Evolutionary conservation across 371 early-diverging fungal genomes (phyloP), one percentile per base, ranked within the genome.

Genomic region (Haplosporangium sp.): DNA sequence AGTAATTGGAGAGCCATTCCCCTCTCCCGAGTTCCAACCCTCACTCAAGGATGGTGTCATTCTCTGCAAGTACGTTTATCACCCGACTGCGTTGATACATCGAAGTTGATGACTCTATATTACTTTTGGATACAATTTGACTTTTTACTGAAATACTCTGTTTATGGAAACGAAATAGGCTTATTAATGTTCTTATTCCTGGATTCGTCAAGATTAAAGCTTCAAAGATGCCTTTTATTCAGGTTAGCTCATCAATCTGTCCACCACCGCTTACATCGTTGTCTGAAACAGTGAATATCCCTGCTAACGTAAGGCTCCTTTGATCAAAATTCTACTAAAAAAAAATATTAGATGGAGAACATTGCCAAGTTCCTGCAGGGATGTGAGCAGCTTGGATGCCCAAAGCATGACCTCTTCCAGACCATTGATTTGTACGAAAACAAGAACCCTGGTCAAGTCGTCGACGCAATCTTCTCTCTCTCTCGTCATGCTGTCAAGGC

Each of bases 361-460:
- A 95, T 96, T 79, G 88, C 90, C 65, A 85, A 81, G 61, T 97
- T 97, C 84, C 87, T 96, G 59, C 77, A 85, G 59, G 89, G 90
- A n/a, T 86, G 91, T 35, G 91, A 90, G 59, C 84, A 85, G 67
- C 76, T 94, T 20, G 95, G 95, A 44, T 93, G 94, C 27, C 94
- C 94, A 5, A 90, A 92, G 61, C 86, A 88, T 68, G 96, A 97
- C 67, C 85, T 92, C 17, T 97, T 97, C 84, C 94, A 95, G 85
- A 96, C 98, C 5, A 88, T 96, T 39, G 98, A 97, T 79, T 84
- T 97, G 59, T 96, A 89, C 75, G 97, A 97, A 73, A 88, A 88
- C 78, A 96, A 95, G 84, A 95, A 96, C 84, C 87, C 91, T 72
- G 88, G 86, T 19, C 95, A 94, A 82, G 93, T 93, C 8, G 86